A percentile compares a stretch with the other conserved stretches of the same genome.
Evolutionary conservation across 1,284 basidiomycete genomes (phyloP).

Genomic region (Somion occarium): DNA sequence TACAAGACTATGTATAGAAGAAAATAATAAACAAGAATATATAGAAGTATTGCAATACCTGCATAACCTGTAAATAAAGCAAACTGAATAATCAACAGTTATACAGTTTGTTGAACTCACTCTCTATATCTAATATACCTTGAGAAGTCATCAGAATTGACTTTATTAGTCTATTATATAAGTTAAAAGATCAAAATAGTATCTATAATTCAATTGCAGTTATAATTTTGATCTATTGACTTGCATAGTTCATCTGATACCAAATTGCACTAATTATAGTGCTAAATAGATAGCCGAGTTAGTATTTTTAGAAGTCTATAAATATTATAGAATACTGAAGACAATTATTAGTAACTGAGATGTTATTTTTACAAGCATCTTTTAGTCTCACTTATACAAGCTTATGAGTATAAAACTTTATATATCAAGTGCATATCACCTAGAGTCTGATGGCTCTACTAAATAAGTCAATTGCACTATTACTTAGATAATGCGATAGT

Average conservation of each 20-base stretch:
- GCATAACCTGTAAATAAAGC: slow-evolving; percentile 20
- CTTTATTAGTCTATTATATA: slow-evolving; percentile 32
- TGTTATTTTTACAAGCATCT: slow-evolving; percentile 34
- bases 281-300: slow-evolving; percentile 35
- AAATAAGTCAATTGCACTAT: slow-evolving; percentile 36
- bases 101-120: slow-evolving; percentile 20
- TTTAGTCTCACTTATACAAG: slow-evolving; percentile 36
- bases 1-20: slow-evolving; percentile 20
- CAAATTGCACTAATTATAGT: slow-evolving; percentile 24
- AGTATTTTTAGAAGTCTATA: slow-evolving; percentile 33
- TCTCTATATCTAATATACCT: slow-evolving; percentile 20
- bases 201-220: slow-evolving; percentile 27
- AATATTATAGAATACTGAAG: slow-evolving; percentile 35
- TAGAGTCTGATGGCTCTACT: slow-evolving; percentile 37
- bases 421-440: slow-evolving; percentile 41
- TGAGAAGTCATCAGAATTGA: slow-evolving; percentile 33
- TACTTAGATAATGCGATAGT: slow-evolving; percentile 33
- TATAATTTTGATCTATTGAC: slow-evolving; percentile 31
- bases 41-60: slow-evolving; percentile 21
- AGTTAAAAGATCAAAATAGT: slow-evolving; percentile 22
- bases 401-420: slow-evolving; percentile 30
- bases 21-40: slow-evolving; percentile 22
- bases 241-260: slow-evolving; percentile 28
- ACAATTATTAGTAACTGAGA: slow-evolving; percentile 40
- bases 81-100: slow-evolving; percentile 23